These are phyloP conservation scores for Rhodotorula sp. DNA, from an alignment of 1,284 basidiomycete species.

Conservation along the genomic window DNA sequence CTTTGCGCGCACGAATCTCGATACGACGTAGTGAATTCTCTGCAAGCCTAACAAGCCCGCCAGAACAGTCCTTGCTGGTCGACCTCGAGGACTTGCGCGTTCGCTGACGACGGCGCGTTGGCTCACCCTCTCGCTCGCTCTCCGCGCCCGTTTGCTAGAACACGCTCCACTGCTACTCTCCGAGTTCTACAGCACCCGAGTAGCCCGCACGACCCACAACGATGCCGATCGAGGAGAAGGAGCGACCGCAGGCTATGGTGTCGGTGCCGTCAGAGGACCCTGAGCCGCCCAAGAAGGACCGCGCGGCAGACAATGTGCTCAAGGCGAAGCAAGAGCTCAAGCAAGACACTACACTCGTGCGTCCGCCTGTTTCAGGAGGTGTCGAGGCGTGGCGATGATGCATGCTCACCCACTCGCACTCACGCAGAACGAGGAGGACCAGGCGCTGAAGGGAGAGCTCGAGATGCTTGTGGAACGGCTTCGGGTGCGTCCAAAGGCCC, in stretches of 20 bases:
- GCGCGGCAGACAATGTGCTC: slow-evolving; percentile 6
- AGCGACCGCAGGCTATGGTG: slow-evolving; percentile 7
- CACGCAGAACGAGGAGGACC: slow-evolving; percentile 71
- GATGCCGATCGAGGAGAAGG: slow-evolving; percentile 13
- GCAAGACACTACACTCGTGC: slow-evolving; percentile 5
- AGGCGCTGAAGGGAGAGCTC: slow-evolving; percentile 88
- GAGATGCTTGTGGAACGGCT: slow-evolving; percentile 97
- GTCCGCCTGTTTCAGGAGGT: neutral
- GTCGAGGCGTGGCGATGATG: neutral
- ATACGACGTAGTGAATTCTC: too few species aligned
- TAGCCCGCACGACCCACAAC: neutral
- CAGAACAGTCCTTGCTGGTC: too few species aligned
- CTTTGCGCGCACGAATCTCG: too few species aligned
- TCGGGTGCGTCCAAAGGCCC: slow-evolving; percentile 58
- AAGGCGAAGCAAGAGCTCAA: slow-evolving; percentile 16
- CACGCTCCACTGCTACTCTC: too few species aligned
- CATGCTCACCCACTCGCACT: neutral
- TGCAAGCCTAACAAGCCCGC: too few species aligned
- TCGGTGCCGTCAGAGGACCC: slow-evolving; percentile 9
- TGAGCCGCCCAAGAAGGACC: slow-evolving; percentile 8
- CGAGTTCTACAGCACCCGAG: too few species aligned
- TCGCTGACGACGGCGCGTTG: too few species aligned
- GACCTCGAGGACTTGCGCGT: too few species aligned
- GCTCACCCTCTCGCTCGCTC: too few species aligned
- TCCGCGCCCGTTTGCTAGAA: too few species aligned